phyloP scores from a whole-genome alignment of 2,329 filamentous ascomycete species.

The Daldinia sp. region DNA sequence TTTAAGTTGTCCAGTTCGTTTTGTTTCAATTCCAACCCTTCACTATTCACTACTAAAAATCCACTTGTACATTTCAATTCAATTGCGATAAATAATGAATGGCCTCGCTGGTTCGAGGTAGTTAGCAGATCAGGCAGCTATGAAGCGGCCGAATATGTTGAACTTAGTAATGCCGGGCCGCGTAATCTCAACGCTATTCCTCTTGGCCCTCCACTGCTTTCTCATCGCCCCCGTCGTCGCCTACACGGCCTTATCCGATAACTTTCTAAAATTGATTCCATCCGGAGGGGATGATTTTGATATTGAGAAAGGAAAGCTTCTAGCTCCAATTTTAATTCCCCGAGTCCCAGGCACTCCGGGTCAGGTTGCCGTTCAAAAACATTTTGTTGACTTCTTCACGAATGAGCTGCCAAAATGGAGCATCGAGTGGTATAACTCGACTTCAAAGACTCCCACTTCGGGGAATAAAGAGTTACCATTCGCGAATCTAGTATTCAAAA shows the following conservation, averaged over 20 bases:
- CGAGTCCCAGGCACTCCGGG: constrained; percentile 81
- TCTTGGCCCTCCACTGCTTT: constrained; percentile 46
- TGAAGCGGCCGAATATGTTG: constrained; percentile 29
- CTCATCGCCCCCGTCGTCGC: constrained; percentile 47
- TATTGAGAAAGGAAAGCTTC: constrained; percentile 75
- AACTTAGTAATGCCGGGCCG: constrained; percentile 36
- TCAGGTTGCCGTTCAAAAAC: constrained; percentile 73
- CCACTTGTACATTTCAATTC: neutral
- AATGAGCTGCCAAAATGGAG: constrained; percentile 76
- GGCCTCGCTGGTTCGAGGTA: constrained; percentile 46
- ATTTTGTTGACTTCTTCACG: constrained; percentile 79
- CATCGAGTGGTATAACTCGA: constrained; percentile 80
- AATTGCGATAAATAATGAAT: constrained; percentile 45
- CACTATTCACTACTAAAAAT: constrained; percentile 2
- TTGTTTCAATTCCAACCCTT: constrained; percentile 15
- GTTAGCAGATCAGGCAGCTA: constrained; percentile 36
- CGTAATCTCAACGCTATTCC: constrained; percentile 38
- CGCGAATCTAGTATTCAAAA: constrained; percentile 79
- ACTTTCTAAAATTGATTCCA: constrained; percentile 72
- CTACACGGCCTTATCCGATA: constrained; percentile 69
- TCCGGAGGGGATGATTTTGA: constrained; percentile 75
- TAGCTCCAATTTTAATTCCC: constrained; percentile 81
- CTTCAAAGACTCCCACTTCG: constrained; percentile 74
- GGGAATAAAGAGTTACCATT: constrained; percentile 76
- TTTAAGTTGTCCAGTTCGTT: constrained; percentile 33